Evolutionary conservation across 345 rosid genomes (phyloP).

Genomic region (Sonneratia caseolaris): DNA sequence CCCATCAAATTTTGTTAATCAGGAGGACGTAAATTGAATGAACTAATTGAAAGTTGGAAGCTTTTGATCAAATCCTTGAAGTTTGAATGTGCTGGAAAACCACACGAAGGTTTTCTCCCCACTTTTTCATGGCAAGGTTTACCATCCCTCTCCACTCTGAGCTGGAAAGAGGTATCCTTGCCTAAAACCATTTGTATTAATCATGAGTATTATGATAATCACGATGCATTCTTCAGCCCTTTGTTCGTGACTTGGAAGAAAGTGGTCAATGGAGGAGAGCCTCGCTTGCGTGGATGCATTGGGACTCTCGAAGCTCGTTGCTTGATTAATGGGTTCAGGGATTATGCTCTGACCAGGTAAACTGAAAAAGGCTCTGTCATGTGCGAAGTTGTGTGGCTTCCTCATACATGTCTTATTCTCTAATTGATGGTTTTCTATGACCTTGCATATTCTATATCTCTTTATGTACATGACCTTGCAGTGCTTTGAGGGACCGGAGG

Average conservation of each 20-base stretch:
- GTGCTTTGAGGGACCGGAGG: conserved; percentile 96
- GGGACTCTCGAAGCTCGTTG: conserved; percentile 86
- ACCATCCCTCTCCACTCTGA: background rate
- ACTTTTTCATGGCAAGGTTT: background rate
- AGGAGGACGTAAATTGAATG: no score
- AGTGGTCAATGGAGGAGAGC: conserved; percentile 76
- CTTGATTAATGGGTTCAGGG: conserved; percentile 77
- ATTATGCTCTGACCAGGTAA: conserved; percentile 93
- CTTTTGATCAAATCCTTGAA: background rate
- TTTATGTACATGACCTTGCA: conserved; percentile 23
- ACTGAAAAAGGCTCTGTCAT: background rate
- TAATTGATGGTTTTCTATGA: background rate
- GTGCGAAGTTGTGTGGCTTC: background rate
- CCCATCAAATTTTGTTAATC: no score
- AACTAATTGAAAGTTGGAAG: background rate
- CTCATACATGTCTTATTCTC: background rate
- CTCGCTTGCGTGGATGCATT: conserved; percentile 96
- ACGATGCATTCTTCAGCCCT: conserved; percentile 46
- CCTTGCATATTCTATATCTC: background rate
- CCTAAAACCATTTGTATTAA: background rate
- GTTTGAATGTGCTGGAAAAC: background rate
- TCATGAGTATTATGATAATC: background rate
- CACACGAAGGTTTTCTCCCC: background rate
- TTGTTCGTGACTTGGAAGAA: conserved; percentile 98
- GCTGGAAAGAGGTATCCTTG: background rate